These are phyloP conservation scores for Globisporangium abappressorium DNA, from an alignment of 352 stramenopile species.

Conservation along the genomic window DNA sequence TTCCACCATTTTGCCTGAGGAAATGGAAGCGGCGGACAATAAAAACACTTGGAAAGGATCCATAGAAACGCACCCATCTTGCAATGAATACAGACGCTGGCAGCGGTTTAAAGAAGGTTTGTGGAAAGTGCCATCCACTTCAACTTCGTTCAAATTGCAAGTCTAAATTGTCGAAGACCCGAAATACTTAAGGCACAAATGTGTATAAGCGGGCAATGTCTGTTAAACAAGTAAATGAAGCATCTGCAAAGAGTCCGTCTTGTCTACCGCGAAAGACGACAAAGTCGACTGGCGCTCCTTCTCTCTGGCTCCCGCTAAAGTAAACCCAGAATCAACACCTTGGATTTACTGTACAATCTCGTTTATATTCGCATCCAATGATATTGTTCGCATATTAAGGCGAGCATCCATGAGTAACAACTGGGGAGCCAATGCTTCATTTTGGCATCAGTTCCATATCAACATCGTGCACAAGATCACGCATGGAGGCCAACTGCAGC, in stretches of 20 bases:
- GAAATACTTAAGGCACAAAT: not conserved
- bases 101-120: not conserved
- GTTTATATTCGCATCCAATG: too few species aligned
- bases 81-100: not conserved
- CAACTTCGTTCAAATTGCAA: not conserved
- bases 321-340: not conserved
- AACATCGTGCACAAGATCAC: too few species aligned
- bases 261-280: not conserved
- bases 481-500: too few species aligned
- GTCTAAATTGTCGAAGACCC: not conserved
- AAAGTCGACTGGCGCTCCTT: not conserved
- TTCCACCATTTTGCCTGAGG: too few species aligned
- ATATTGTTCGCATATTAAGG: too few species aligned
- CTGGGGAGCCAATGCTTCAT: too few species aligned
- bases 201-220: not conserved
- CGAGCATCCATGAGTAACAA: too few species aligned
- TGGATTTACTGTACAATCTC: too few species aligned
- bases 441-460: too few species aligned
- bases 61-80: not conserved
- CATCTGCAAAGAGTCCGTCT: not conserved
- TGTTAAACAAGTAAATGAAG: not conserved
- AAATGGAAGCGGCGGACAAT: not conserved
- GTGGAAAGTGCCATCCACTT: not conserved
- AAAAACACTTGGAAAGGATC: not conserved
- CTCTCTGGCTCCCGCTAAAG: not conserved